phyloP scores from a whole-genome alignment of 2,329 filamentous ascomycete genomes.

The Elsinoe fawcettii region DNA sequence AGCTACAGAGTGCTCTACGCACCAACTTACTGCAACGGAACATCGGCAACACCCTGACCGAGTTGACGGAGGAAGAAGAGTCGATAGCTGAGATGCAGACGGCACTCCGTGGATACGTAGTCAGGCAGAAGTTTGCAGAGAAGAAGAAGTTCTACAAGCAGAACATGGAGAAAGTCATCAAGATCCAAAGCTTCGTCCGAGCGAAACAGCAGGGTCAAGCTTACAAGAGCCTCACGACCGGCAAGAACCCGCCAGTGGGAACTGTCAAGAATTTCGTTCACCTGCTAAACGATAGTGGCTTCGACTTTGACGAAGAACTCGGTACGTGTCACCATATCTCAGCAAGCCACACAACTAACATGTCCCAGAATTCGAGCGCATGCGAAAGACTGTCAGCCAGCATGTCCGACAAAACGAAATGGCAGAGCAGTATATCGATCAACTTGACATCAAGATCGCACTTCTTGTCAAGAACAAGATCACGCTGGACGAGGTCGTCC shows the following conservation, averaged over 20 bases:
- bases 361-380: slow-evolving; percentile 69
- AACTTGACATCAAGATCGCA: slow-evolving; percentile 97
- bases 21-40: slow-evolving; percentile 70
- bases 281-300: slow-evolving; percentile 93
- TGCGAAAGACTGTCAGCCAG: slow-evolving; percentile 93
- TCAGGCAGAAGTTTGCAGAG: slow-evolving; percentile 69
- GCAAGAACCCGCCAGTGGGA: slow-evolving; percentile 92
- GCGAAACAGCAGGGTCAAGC: slow-evolving; percentile 94
- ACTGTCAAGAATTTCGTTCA: slow-evolving; percentile 98
- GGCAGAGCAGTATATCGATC: slow-evolving; percentile 95
- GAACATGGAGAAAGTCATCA: slow-evolving; percentile 98
- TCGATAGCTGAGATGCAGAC: slow-evolving; percentile 67
- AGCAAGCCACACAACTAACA: slow-evolving; percentile 21
- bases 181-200: slow-evolving; percentile 93
- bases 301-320: slow-evolving; percentile 97
- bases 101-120: slow-evolving; percentile 61
- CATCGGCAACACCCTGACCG: slow-evolving; percentile 64
- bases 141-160: slow-evolving; percentile 84
- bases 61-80: slow-evolving; percentile 79
- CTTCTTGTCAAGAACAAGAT: slow-evolving; percentile 99
- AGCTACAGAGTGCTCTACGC: slow-evolving; percentile 67
- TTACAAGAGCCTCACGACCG: slow-evolving; percentile 92
- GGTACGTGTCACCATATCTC: slow-evolving; percentile 32
- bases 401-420: slow-evolving; percentile 96
- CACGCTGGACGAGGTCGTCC: slow-evolving; percentile 92